Evolutionary conservation across 148 eudicot genomes (phyloP).

Genomic region (Rhododendron mucronatum): DNA sequence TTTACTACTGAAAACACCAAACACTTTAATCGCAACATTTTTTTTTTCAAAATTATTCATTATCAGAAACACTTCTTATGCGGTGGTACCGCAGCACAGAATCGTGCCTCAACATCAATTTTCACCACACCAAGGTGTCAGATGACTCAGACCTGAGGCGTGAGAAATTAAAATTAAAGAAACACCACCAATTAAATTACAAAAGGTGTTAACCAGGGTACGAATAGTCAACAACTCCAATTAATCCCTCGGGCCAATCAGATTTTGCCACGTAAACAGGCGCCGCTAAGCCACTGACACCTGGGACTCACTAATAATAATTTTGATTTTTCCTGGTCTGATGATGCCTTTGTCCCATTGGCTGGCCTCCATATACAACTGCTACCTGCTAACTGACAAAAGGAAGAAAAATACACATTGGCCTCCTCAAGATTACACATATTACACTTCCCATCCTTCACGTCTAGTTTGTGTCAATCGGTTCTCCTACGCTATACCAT

Average conservation of each 20-base stretch:
- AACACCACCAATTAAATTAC: neutral
- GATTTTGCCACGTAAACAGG: neutral
- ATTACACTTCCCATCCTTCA: neutral
- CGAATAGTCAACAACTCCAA: conserved; percentile 3
- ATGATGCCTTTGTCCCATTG: neutral
- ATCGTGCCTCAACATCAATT: neutral
- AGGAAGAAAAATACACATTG: neutral
- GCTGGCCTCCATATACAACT: neutral
- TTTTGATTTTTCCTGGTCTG: neutral
- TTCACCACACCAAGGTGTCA: neutral
- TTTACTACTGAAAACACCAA: no score
- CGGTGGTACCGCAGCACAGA: neutral
- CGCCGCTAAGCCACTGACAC: conserved; percentile 1
- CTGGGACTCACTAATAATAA: neutral
- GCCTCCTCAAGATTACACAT: neutral
- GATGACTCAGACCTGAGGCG: neutral
- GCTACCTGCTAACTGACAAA: neutral
- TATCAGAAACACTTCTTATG: no score
- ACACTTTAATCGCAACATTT: no score
- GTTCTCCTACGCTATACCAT: no score
- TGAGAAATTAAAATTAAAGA: neutral
- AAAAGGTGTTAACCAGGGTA: neutral
- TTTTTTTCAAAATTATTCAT: no score
- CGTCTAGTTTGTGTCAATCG: neutral
- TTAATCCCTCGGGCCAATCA: neutral